A percentile compares a stretch with the other conserved stretches of the same genome.
Evolutionary conservation across 768 basidiomycete genomes (phyloP).

Genomic region (Tulasnella sp.): DNA sequence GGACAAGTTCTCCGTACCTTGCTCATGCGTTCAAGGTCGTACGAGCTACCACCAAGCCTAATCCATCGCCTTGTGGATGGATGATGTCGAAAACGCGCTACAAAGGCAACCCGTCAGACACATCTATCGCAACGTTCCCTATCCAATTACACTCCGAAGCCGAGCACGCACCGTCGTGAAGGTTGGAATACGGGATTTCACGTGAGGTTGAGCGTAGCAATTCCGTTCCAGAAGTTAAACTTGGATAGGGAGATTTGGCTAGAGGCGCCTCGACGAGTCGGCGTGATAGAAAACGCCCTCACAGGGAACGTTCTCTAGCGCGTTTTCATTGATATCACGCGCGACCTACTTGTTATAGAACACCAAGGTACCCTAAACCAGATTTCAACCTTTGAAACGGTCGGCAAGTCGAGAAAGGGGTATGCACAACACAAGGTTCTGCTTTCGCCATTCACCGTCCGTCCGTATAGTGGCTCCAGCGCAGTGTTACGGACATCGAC

Average conservation of each 20-base stretch:
- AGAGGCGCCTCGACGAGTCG: constrained; percentile 66
- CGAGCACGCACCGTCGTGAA: constrained; percentile 82
- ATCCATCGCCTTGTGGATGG: background rate
- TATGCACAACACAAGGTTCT: constrained; percentile 50
- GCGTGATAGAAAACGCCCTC: constrained; percentile 85
- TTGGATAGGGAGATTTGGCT: constrained; percentile 84
- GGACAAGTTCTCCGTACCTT: too few relatives aligned
- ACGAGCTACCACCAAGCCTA: too few relatives aligned
- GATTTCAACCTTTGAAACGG: background rate
- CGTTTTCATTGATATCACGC: constrained; percentile 95
- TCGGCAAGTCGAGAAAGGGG: background rate
- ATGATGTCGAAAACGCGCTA: constrained; percentile 2
- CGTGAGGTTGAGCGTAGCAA: constrained; percentile 88
- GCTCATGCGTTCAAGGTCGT: too few relatives aligned
- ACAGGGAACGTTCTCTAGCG: constrained; percentile 94
- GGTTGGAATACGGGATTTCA: constrained; percentile 87
- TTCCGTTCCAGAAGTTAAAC: constrained; percentile 98
- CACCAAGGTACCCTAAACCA: constrained; percentile 57
- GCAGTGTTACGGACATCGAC: constrained; percentile 99
- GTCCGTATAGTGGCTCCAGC: constrained; percentile 87
- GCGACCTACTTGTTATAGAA: constrained; percentile 99
- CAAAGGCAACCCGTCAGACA: constrained; percentile 74
- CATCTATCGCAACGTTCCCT: constrained; percentile 94
- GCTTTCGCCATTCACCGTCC: constrained; percentile 80
- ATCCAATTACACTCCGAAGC: constrained; percentile 93